Conservation (phyloP, 352 stramenopile species). For the Pythium dissotocum region DNA sequence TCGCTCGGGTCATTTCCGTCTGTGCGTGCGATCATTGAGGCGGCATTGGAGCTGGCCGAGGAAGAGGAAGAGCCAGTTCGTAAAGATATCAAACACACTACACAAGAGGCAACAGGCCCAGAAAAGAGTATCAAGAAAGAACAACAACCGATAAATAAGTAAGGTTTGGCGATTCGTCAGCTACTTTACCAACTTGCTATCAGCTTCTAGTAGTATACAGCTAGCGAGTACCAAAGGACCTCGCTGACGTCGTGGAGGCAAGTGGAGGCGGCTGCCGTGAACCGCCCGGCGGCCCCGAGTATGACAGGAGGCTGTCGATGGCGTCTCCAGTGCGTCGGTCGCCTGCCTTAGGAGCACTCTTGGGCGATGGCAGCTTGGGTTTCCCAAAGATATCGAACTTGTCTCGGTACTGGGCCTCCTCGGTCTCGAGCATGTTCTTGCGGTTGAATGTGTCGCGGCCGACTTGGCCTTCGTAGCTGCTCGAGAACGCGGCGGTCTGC, state of each 20-base stretch:
- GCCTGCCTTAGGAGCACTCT: not conserved
- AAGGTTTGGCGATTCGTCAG: not conserved
- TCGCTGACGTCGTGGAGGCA: not conserved
- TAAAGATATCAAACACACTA: not conserved
- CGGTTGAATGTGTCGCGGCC: constrained; percentile 45
- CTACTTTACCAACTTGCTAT: not conserved
- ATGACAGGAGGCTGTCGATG: constrained; percentile 51
- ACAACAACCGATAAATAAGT: not conserved
- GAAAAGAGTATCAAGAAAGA: constrained; percentile 2
- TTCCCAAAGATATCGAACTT: constrained; percentile 69
- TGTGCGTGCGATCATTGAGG: constrained; percentile 52
- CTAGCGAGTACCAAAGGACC: constrained; percentile 13
- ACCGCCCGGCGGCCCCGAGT: not conserved
- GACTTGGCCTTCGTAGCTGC: constrained; percentile 68
- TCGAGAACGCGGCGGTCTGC: constrained; percentile 52
- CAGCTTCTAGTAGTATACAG: not conserved
- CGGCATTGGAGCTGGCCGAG: constrained; percentile 53
- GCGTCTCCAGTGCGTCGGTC: constrained; percentile 33
- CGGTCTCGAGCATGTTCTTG: constrained; percentile 55
- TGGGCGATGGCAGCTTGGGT: constrained; percentile 42
- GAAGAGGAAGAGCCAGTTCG: constrained; percentile 59
- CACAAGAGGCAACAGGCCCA: not conserved
- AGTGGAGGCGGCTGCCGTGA: constrained; percentile 22
- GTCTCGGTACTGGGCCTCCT: constrained; percentile 53
- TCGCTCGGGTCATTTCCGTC: constrained; percentile 27